Base-by-base conservation (phyloP, 2,329 filamentous ascomycete genomes). In the Aspergillus versicolor region DNA sequence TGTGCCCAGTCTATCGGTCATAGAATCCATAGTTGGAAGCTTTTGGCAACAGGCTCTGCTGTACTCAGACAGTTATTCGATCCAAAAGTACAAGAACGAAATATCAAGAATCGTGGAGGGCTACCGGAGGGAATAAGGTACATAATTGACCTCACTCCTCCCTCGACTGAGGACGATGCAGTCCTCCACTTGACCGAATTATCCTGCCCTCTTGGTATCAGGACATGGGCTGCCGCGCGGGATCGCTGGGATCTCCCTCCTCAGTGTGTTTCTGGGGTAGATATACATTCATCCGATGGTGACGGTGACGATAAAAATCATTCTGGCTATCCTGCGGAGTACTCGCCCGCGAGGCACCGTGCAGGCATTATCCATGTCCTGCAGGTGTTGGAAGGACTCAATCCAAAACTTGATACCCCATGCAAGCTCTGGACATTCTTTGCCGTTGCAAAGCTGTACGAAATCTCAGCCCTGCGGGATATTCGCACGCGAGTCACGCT, bases 381-480 rank as follows among this genome's bases (percentile, higher is more conserved):
- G 4, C 78, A 83, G 63, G 77, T 70, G 21, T 80, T 90, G 41
- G 78, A 84, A 60, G 82, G 81, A 2, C 75, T 81, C 3, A 73
- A 79, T 30, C 76, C 85, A 0, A 74, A 77, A 1, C 69, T 91
- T 13, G 82, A 90, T 69, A 89, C 87, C 0, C 87, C 88, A 0
- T 78, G 82, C 11, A 85, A 88, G 13, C 73, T 88, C 38, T 90
- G 85, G 80, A 89, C 87, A 0, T 77, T 89, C n/a, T 82, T 84
- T 34, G 83, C 81, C 3, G 70, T 90, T 8, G 83, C 85, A 7
- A 83, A 83, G 58, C 77, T 85, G 40, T 81, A 88, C 50, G 82
- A 85, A 19, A 67, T 72, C 24, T 66, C 68, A 9, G 61, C 62
- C 5, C 59, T 68, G 54, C 62, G 67, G 2, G 42, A 63, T 63